These are phyloP conservation scores for Candida chauliodis DNA, from an alignment of 805 yeast species.

Conservation along the genomic window DNA sequence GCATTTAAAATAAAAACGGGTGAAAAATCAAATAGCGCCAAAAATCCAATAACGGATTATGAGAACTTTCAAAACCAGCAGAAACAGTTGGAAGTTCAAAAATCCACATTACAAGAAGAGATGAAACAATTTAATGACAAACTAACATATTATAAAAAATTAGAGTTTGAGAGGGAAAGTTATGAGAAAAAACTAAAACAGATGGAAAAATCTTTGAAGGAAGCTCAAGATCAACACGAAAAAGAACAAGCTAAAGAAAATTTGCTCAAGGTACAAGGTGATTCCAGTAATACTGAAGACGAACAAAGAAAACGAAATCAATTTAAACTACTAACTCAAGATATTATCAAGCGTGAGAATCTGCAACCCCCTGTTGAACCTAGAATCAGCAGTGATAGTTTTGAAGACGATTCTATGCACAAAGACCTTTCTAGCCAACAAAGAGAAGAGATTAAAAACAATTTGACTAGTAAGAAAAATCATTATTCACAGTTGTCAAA, in stretches of 20 bases:
- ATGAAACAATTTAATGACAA: neutral
- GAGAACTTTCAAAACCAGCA: slow-evolving; percentile 5
- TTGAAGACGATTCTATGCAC: slow-evolving; percentile 1
- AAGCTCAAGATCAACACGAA: slow-evolving; percentile 10
- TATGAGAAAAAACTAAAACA: neutral
- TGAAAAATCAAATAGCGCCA: neutral
- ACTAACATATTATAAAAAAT: neutral
- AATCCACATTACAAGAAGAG: neutral
- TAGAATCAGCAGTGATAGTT: neutral
- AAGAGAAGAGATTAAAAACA: slow-evolving; percentile 11
- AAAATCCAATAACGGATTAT: slow-evolving; percentile 1
- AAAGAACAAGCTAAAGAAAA: slow-evolving; percentile 10
- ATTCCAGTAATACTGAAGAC: slow-evolving; percentile 4
- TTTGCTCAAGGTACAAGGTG: neutral
- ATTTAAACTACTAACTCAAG: slow-evolving; percentile 18
- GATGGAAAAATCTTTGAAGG: slow-evolving; percentile 5
- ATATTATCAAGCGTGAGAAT: slow-evolving; percentile 14
- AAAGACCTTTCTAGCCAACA: slow-evolving; percentile 5
- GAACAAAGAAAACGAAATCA: slow-evolving; percentile 15
- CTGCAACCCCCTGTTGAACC: slow-evolving; percentile 8
- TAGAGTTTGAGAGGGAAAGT: neutral
- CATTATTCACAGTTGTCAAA: slow-evolving; percentile 21
- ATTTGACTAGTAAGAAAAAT: slow-evolving; percentile 12
- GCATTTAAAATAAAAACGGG: slow-evolving; percentile 11
- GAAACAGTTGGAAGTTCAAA: neutral